phyloP scores from a whole-genome alignment of 441 rosid genomes.

The Metrosideros polymorpha region DNA sequence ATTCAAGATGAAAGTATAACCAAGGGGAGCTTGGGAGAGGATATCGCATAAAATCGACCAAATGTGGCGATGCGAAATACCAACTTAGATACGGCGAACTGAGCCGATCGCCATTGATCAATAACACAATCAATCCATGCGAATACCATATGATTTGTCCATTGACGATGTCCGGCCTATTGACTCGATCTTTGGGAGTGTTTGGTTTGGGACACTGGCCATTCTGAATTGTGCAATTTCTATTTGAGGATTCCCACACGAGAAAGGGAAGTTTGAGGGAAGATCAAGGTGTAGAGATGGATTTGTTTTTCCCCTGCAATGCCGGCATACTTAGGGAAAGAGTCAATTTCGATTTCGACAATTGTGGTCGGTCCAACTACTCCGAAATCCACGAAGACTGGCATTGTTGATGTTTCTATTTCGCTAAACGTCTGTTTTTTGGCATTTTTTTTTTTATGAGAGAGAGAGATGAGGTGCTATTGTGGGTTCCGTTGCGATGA shows the following conservation, averaged over 20 bases:
- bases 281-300: not conserved
- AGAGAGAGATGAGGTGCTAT: not conserved
- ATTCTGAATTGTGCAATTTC: not conserved
- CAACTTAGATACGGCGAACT: not conserved
- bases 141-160: not conserved
- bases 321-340: not conserved
- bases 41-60: not conserved
- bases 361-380: not conserved
- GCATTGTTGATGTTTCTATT: not conserved
- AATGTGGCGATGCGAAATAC: not conserved
- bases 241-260: not conserved
- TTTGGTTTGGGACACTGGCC: not conserved
- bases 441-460: not conserved
- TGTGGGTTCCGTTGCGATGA: not conserved
- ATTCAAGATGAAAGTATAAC: not conserved
- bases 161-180: not conserved
- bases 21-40: not conserved
- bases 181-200: not conserved
- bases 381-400: not conserved
- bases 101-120: not conserved
- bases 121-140: not conserved
- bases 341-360: not conserved
- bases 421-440: not conserved
- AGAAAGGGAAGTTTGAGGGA: not conserved
- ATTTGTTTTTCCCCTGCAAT: not conserved